Conservation (phyloP, 1,284 basidiomycete species). For the Sporisorium iseilematis-ciliati region DNA sequence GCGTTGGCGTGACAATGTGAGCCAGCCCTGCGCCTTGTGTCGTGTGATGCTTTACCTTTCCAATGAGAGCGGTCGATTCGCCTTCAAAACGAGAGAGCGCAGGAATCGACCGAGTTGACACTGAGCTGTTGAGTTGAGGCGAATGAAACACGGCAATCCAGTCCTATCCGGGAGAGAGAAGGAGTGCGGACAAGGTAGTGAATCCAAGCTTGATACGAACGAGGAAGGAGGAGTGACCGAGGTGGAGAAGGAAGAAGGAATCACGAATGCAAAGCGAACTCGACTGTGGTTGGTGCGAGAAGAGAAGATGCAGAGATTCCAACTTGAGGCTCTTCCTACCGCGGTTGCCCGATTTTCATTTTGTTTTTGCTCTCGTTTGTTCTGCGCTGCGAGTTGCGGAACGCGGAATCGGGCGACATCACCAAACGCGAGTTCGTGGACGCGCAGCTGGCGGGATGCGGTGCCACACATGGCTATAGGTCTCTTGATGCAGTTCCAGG, state of each 20-base stretch:
- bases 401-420: slow-evolving; percentile 1
- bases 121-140: background rate
- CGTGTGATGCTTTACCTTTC: background rate
- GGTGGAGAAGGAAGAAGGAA: slow-evolving; percentile 22
- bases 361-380: background rate
- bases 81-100: background rate
- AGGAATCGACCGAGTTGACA: background rate
- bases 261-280: background rate
- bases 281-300: slow-evolving; percentile 1
- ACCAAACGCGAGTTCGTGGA: background rate
- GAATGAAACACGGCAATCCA: background rate
- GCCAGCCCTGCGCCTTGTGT: background rate
- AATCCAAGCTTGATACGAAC: background rate
- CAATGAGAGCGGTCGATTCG: too few relatives aligned
- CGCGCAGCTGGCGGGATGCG: too few relatives aligned
- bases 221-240: slow-evolving; percentile 6
- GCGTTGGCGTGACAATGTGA: background rate
- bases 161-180: background rate
- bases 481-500: too few relatives aligned
- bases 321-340: slow-evolving; percentile 7
- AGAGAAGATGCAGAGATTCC: background rate
- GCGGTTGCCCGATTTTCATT: slow-evolving; percentile 1
- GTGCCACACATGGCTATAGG: too few relatives aligned
- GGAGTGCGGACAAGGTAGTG: background rate
- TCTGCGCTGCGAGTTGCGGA: too few relatives aligned